Conservation (phyloP, 768 basidiomycete species). For the Serendipita sp. region DNA sequence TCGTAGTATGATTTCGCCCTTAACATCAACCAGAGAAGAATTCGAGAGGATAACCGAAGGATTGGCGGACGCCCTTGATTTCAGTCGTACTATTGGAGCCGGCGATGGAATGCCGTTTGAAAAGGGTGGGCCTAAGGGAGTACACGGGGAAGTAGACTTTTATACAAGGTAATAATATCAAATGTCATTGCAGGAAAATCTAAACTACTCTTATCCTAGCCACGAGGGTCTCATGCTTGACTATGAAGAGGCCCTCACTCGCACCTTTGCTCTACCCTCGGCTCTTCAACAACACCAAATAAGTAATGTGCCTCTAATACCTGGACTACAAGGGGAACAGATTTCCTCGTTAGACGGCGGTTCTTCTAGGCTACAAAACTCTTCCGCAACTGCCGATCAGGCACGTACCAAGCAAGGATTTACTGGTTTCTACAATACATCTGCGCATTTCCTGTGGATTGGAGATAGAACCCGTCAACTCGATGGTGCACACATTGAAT, state of each 20-base stretch:
- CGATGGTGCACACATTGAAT: conserved; percentile 87
- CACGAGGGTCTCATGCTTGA: conserved; percentile 88
- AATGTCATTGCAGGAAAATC: neutral
- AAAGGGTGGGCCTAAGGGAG: conserved; percentile 50
- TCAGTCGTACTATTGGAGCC: conserved; percentile 75
- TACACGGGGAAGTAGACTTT: conserved; percentile 79
- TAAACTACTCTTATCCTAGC: conserved; percentile 22
- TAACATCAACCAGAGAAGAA: conserved; percentile 35
- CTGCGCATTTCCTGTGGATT: conserved; percentile 93
- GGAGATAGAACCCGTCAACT: conserved; percentile 90
- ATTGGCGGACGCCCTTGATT: conserved; percentile 83
- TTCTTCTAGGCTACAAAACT: neutral
- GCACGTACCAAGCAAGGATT: neutral
- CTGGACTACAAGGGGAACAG: neutral
- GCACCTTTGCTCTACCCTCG: conserved; percentile 34
- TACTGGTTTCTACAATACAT: conserved; percentile 66
- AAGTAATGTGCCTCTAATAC: neutral
- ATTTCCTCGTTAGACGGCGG: neutral
- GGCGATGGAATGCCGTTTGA: conserved; percentile 45
- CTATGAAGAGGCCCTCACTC: conserved; percentile 85
- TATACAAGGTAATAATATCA: conserved; percentile 55
- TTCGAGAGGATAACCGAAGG: conserved; percentile 76
- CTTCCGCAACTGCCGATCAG: neutral
- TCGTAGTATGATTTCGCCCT: neutral
- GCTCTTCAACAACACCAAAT: conserved; percentile 14